A percentile compares a stretch with the other conserved stretches of the same genome.
Evolutionary conservation across 176 grass and related monocot genomes (phyloP).

Genomic region (Elaeis guineensis): DNA sequence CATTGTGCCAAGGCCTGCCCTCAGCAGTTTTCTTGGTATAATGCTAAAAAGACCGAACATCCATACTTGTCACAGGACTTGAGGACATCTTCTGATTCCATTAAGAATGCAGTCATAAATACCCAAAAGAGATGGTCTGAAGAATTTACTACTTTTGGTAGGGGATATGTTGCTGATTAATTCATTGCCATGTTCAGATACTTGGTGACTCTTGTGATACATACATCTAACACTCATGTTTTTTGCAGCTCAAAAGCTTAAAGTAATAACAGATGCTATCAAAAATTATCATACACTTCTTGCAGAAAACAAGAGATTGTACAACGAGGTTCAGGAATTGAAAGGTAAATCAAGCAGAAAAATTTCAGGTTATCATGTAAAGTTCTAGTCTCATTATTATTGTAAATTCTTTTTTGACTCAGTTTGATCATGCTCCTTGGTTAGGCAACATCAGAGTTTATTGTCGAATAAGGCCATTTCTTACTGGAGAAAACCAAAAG

Average conservation of each 20-base stretch:
- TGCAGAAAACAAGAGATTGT: constrained; percentile 6
- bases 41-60: constrained; percentile 10
- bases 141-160: constrained; percentile 52
- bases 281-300: constrained; percentile 9
- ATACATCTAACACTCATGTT: background rate
- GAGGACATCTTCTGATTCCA: constrained; percentile 58
- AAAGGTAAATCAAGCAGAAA: background rate
- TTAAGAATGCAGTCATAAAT: constrained; percentile 48
- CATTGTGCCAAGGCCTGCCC: too few species aligned
- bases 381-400: too few species aligned
- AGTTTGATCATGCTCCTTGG: too few species aligned
- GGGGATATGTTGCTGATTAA: constrained; percentile 1
- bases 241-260: background rate
- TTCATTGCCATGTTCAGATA: constrained; percentile 3
- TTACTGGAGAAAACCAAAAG: constrained; percentile 43
- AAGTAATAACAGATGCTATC: background rate
- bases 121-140: constrained; percentile 51
- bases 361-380: too few species aligned
- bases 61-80: constrained; percentile 41
- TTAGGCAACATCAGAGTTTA: constrained; percentile 91
- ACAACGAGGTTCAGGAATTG: constrained; percentile 13
- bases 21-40: background rate
- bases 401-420: too few species aligned
- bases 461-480: constrained; percentile 87
- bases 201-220: background rate